Conservation (phyloP, 2,329 filamentous ascomycete species). For the Talaromyces verruculosus region DNA sequence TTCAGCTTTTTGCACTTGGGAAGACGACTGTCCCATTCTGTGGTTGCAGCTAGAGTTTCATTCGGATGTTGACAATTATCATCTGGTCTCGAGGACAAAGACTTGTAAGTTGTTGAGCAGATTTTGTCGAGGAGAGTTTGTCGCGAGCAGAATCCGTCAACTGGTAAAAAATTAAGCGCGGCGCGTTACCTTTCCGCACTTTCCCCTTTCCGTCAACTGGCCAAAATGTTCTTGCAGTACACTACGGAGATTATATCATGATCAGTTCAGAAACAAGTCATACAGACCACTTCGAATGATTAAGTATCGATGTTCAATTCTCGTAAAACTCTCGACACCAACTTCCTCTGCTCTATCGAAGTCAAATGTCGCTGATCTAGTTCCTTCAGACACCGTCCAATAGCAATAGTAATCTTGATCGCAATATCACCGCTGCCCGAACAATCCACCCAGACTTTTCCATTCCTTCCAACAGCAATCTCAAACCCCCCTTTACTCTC, state of each 20-base stretch:
- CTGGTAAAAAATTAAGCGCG: slow-evolving; percentile 2
- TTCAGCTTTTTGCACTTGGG: slow-evolving; percentile 23
- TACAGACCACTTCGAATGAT: slow-evolving; percentile 11
- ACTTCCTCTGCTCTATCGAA: slow-evolving; percentile 47
- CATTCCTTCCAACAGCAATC: slow-evolving; percentile 89
- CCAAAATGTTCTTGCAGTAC: neutral
- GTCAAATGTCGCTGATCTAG: slow-evolving; percentile 64
- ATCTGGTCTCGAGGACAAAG: neutral
- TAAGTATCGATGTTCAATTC: slow-evolving; percentile 41
- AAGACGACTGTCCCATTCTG: slow-evolving; percentile 27
- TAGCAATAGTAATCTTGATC: slow-evolving; percentile 68
- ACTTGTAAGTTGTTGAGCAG: neutral
- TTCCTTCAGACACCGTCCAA: slow-evolving; percentile 74
- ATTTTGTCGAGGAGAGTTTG: neutral
- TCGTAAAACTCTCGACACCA: slow-evolving; percentile 45
- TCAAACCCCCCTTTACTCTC: slow-evolving; percentile 68
- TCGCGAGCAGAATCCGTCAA: neutral
- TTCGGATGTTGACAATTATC: neutral
- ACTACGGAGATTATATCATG: too few species aligned
- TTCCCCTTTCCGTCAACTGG: slow-evolving; percentile 12
- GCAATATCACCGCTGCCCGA: slow-evolving; percentile 54
- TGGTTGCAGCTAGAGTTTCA: neutral
- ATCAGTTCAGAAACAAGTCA: neutral
- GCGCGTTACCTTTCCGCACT: slow-evolving; percentile 2
- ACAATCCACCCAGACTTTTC: slow-evolving; percentile 86